Conservation (phyloP, 2,329 filamentous ascomycete species). For the Daldinia sp. region DNA sequence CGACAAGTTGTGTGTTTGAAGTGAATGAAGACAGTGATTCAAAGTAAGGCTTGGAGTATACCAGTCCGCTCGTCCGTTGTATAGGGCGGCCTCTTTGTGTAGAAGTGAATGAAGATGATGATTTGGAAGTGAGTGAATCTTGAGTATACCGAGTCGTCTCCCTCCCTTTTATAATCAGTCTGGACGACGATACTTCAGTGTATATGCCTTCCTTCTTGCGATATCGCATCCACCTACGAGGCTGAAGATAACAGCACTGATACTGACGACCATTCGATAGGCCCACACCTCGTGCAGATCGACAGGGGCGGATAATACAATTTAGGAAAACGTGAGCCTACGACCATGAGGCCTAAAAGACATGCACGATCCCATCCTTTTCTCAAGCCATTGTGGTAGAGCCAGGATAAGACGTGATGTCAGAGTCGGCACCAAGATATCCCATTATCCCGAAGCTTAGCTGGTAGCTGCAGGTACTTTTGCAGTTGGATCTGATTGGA, state of each 20-base stretch:
- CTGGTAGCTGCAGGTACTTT: background rate
- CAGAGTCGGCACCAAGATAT: constrained; percentile 7
- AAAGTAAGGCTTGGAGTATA: background rate
- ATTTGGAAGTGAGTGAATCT: background rate
- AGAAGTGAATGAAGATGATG: constrained; percentile 1
- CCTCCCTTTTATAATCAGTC: background rate
- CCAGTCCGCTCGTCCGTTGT: constrained; percentile 1
- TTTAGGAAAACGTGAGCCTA: background rate
- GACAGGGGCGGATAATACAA: background rate
- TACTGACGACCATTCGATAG: background rate
- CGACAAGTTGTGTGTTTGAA: background rate
- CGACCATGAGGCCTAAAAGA: background rate
- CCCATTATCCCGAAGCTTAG: constrained; percentile 3
- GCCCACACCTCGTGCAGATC: background rate
- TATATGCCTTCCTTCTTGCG: constrained; percentile 4
- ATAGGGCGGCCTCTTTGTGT: background rate
- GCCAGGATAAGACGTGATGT: background rate
- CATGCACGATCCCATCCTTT: constrained; percentile 3
- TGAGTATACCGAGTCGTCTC: background rate
- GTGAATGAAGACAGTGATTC: constrained; percentile 6
- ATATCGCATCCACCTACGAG: constrained; percentile 3
- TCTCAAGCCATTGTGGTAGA: background rate
- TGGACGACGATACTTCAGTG: background rate
- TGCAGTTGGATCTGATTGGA: background rate
- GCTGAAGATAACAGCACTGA: background rate